Conservation (phyloP, 345 rosid species). For the Citropsis articulata region DNA sequence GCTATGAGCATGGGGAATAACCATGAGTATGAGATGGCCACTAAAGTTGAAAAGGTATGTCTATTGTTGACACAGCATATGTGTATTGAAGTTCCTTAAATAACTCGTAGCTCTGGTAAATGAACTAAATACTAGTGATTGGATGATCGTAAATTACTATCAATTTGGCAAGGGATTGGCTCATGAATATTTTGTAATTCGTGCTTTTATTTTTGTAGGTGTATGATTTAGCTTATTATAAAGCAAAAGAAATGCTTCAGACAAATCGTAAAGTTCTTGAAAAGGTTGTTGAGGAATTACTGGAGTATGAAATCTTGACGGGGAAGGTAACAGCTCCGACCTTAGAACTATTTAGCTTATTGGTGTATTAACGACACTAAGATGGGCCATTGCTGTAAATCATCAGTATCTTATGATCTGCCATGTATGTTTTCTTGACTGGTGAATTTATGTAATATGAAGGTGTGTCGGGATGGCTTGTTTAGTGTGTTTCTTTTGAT, state of each 20-base stretch:
- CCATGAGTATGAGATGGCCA: slow-evolving; percentile 81
- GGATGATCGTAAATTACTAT: neutral
- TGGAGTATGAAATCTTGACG: slow-evolving; percentile 79
- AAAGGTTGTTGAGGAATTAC: slow-evolving; percentile 84
- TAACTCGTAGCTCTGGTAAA: slow-evolving; percentile 1
- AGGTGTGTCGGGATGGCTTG: neutral
- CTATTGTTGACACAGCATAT: slow-evolving; percentile 9
- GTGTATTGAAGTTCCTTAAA: neutral
- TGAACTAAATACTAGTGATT: neutral
- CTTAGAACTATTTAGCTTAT: slow-evolving; percentile 14
- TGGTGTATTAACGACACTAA: neutral
- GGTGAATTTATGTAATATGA: neutral
- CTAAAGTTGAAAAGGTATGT: slow-evolving; percentile 81
- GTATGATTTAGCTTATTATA: slow-evolving; percentile 72
- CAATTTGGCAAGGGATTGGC: slow-evolving; percentile 15
- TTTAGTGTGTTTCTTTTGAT: neutral
- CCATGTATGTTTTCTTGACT: neutral
- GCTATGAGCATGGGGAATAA: slow-evolving; percentile 86
- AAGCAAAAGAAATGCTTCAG: slow-evolving; percentile 75
- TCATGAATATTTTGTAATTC: slow-evolving; percentile 7
- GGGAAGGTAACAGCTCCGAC: slow-evolving; percentile 57
- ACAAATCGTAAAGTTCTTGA: slow-evolving; percentile 72
- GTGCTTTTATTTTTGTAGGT: slow-evolving; percentile 42
- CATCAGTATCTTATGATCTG: neutral
- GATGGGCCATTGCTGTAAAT: neutral